A percentile compares a stretch with the other conserved stretches of the same genome.
phyloP scores from a whole-genome alignment of 1,139 yeast species.

The Zygosaccharomyces sapae region DNA sequence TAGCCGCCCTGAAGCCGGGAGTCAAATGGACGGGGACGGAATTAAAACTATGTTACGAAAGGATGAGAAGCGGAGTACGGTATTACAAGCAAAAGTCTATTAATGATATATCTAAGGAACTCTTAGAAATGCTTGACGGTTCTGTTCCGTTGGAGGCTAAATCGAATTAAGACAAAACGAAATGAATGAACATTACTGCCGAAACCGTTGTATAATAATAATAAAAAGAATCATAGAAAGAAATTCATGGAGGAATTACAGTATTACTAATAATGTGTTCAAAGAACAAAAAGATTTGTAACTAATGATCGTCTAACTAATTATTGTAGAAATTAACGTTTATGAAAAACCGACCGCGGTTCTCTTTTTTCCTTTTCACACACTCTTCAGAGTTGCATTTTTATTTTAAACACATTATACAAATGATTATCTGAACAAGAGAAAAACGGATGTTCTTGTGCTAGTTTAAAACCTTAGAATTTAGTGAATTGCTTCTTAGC shows the following conservation, averaged over 20 bases:
- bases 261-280: neutral
- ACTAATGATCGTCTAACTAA: neutral
- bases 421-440: conserved; percentile 17
- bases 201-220: neutral
- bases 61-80: conserved; percentile 42
- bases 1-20: conserved; percentile 45
- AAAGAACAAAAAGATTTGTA: neutral
- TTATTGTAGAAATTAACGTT: neutral
- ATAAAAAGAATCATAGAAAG: neutral
- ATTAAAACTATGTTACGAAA: conserved; percentile 44
- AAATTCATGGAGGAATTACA: neutral
- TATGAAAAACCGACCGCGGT: neutral
- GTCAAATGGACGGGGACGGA: conserved; percentile 46
- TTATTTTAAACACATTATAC: conserved; percentile 23
- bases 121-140: conserved; percentile 26
- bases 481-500: conserved; percentile 91
- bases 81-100: conserved; percentile 41
- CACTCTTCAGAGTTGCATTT: conserved; percentile 9
- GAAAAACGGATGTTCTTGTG: conserved; percentile 10
- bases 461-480: conserved; percentile 53
- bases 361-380: neutral
- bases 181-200: neutral
- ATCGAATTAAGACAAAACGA: conserved; percentile 3
- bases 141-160: conserved; percentile 16
- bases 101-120: conserved; percentile 39